Evolutionary conservation across 2,329 filamentous ascomycete genomes (phyloP).

Genomic region (Scopulariopsis brevicaulis): DNA sequence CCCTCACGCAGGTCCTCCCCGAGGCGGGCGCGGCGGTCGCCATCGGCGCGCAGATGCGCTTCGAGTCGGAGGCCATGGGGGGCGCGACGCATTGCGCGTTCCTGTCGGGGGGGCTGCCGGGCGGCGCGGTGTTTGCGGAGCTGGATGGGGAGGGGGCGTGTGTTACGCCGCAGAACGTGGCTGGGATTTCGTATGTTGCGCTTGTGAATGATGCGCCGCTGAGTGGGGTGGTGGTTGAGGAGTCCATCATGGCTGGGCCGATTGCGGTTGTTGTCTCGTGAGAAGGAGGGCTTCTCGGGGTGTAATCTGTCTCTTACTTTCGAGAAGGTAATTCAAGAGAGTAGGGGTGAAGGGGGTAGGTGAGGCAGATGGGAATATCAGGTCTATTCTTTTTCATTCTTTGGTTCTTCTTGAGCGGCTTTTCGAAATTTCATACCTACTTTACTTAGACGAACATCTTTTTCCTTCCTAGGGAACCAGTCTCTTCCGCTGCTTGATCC

Average conservation of each 20-base stretch:
- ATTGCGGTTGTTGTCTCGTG: constrained; percentile 44
- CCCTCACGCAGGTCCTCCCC: constrained; percentile 37
- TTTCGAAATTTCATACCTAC: not conserved
- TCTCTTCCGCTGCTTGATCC: too few species aligned
- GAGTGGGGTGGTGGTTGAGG: constrained; percentile 43
- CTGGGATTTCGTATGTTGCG: constrained; percentile 56
- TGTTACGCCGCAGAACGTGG: constrained; percentile 47
- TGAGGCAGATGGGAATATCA: not conserved
- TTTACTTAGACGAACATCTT: not conserved
- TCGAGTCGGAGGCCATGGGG: constrained; percentile 37
- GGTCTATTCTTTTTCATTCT: not conserved
- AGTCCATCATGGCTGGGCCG: constrained; percentile 54
- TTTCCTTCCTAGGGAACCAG: too few species aligned
- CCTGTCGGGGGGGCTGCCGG: constrained; percentile 46
- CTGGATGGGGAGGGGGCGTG: constrained; percentile 44
- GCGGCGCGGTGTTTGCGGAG: constrained; percentile 47
- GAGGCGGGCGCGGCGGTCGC: constrained; percentile 25
- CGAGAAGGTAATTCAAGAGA: not conserved
- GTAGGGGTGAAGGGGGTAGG: not conserved
- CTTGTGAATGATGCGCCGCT: constrained; percentile 43
- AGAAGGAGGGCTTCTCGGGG: constrained; percentile 6
- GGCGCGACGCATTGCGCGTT: constrained; percentile 53
- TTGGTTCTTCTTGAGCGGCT: not conserved
- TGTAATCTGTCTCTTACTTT: not conserved
- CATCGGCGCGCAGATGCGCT: constrained; percentile 22